Evolutionary conservation across 257 asterid genomes (phyloP).

Genomic region (Craterostigma plantagineum): DNA sequence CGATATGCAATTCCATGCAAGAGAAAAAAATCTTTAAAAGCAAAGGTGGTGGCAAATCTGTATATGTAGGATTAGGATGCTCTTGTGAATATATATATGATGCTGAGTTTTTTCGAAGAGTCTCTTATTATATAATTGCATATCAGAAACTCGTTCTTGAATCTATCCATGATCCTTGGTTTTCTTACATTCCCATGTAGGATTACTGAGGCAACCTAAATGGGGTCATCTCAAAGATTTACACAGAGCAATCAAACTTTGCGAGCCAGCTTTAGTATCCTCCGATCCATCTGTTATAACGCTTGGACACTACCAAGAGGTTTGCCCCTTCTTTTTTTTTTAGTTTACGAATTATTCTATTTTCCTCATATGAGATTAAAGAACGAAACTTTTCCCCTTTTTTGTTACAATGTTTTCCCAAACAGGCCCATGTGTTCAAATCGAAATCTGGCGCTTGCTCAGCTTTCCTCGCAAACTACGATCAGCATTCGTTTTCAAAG

Average conservation of each 20-base stretch:
- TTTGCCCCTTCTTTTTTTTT: conserved; percentile 12
- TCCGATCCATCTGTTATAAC: conserved; percentile 55
- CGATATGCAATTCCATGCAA: background rate
- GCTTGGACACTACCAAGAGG: conserved; percentile 95
- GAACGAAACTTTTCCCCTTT: conserved; percentile 2
- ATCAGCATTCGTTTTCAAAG: conserved; percentile 51
- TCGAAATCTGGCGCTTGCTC: conserved; percentile 67
- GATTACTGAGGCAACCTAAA: conserved; percentile 73
- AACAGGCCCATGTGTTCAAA: conserved; percentile 80
- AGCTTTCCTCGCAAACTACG: conserved; percentile 81
- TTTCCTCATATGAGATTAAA: background rate
- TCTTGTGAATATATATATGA: no score
- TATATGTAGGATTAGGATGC: no score
- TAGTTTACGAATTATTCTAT: background rate
- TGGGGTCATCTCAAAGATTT: conserved; percentile 99
- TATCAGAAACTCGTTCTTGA: background rate
- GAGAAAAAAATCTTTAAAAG: background rate
- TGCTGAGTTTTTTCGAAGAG: no score
- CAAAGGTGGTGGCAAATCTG: no score
- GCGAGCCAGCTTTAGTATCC: conserved; percentile 84
- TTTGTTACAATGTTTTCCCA: conserved; percentile 4
- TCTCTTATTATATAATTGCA: no score
- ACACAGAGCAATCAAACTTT: conserved; percentile 92
- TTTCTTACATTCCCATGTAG: conserved; percentile 19
- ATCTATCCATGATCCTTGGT: background rate